Percentiles rank a stretch among this genome's conserved stretches.
Evolutionary conservation across 495 filamentous ascomycete species (phyloP).

Genomic region (Chaetomium fimeti): DNA sequence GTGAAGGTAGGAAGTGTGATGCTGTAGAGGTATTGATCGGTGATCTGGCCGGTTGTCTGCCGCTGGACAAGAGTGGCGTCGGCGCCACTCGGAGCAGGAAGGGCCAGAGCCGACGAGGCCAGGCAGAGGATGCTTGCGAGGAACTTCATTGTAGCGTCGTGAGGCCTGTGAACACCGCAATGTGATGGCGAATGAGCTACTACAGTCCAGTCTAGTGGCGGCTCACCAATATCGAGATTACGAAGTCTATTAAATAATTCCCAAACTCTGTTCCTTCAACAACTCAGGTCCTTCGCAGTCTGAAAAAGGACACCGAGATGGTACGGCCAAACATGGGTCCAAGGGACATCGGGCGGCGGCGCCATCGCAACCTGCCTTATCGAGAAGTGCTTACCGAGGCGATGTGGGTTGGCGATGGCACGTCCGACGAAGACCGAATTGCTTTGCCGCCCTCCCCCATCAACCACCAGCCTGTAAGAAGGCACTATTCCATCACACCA

Average conservation of each 20-base stretch:
- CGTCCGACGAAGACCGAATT: neutral
- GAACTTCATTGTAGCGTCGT: slow-evolving; percentile 34
- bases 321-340: neutral
- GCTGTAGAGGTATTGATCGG: slow-evolving; percentile 41
- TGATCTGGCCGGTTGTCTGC: slow-evolving; percentile 25
- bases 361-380: slow-evolving; percentile 20
- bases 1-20: slow-evolving; percentile 33
- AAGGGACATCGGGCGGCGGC: neutral
- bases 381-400: slow-evolving; percentile 17
- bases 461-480: neutral
- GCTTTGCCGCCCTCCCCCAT: neutral
- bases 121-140: slow-evolving; percentile 27
- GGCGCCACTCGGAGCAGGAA: slow-evolving; percentile 20
- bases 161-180: neutral
- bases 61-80: slow-evolving; percentile 11
- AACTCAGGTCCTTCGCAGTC: neutral
- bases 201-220: neutral
- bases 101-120: slow-evolving; percentile 20
- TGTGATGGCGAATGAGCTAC: neutral
- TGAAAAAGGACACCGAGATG: slow-evolving; percentile 14
- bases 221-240: neutral
- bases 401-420: slow-evolving; percentile 14
- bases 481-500: neutral
- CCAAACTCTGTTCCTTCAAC: too few species aligned
- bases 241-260: neutral